Conservation (phyloP, 2,329 filamentous ascomycete genomes). For the Didymella exigua region DNA sequence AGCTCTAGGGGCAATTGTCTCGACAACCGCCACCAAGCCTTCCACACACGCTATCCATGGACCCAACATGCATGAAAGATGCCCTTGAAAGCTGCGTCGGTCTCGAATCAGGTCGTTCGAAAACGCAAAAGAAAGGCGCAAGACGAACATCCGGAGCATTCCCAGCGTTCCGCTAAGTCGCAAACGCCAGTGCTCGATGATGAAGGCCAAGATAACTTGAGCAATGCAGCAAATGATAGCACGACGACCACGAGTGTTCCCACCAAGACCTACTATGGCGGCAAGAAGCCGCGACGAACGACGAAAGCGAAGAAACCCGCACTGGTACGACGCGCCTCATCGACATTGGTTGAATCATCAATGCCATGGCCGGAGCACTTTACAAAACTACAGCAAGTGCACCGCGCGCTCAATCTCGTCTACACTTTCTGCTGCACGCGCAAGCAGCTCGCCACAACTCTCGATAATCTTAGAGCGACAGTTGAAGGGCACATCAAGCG, state of each 20-base stretch:
- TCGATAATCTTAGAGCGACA: slow-evolving; percentile 82
- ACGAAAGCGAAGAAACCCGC: slow-evolving; percentile 50
- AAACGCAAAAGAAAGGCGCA: slow-evolving; percentile 51
- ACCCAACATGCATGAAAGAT: slow-evolving; percentile 6
- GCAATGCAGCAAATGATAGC: slow-evolving; percentile 11
- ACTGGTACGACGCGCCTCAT: slow-evolving; percentile 53
- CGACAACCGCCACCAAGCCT: slow-evolving; percentile 4
- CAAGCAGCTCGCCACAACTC: slow-evolving; percentile 89
- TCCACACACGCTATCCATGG: neutral
- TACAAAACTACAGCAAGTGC: slow-evolving; percentile 72
- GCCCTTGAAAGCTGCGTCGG: slow-evolving; percentile 50
- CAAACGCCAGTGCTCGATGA: slow-evolving; percentile 3
- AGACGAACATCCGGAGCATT: slow-evolving; percentile 31
- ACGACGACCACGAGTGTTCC: slow-evolving; percentile 54
- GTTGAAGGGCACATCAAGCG: slow-evolving; percentile 83
- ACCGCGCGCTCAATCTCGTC: slow-evolving; percentile 86
- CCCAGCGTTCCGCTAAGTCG: slow-evolving; percentile 12
- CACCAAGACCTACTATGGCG: slow-evolving; percentile 64
- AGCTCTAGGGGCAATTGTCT: neutral
- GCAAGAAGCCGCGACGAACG: slow-evolving; percentile 56
- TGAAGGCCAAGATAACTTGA: slow-evolving; percentile 9
- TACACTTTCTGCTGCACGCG: slow-evolving; percentile 94
- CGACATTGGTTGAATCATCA: slow-evolving; percentile 57
- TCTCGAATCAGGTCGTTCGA: slow-evolving; percentile 52
- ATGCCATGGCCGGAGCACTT: slow-evolving; percentile 78